Conservation (phyloP, 768 basidiomycete species). For the Grammothele lineata region DNA sequence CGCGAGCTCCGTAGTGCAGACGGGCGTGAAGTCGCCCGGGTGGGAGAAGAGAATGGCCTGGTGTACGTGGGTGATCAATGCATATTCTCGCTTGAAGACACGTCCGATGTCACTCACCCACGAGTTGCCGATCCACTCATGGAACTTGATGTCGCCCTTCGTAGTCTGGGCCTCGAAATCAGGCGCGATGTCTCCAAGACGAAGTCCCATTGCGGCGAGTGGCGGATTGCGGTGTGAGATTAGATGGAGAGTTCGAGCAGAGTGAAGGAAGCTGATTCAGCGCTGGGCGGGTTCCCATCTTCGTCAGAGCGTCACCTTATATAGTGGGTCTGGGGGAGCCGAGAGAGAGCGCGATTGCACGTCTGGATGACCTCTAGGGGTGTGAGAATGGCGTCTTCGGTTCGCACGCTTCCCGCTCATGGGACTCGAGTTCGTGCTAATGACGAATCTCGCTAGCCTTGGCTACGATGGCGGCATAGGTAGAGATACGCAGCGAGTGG, state of each 20-base stretch:
- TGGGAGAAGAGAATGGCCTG: slow-evolving; percentile 93
- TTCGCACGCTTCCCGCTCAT: slow-evolving; percentile 69
- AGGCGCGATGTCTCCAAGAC: slow-evolving; percentile 85
- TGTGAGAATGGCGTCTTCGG: slow-evolving; percentile 48
- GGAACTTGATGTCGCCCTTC: slow-evolving; percentile 82
- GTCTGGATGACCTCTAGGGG: slow-evolving; percentile 3
- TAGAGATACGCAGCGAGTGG: too few relatives aligned
- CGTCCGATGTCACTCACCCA: slow-evolving; percentile 57
- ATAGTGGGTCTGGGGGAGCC: slow-evolving; percentile 5
- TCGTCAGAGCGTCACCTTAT: slow-evolving; percentile 15
- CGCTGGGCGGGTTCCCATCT: slow-evolving; percentile 1
- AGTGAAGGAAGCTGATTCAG: slow-evolving; percentile 1
- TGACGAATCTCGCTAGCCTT: too few relatives aligned
- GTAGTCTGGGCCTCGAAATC: slow-evolving; percentile 93
- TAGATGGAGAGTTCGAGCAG: neutral
- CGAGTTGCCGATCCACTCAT: slow-evolving; percentile 84
- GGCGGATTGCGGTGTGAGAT: neutral
- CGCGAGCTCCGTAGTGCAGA: slow-evolving; percentile 96
- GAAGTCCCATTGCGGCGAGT: slow-evolving; percentile 38
- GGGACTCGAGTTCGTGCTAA: too few relatives aligned
- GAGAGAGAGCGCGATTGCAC: slow-evolving; percentile 7
- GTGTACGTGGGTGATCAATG: too few relatives aligned
- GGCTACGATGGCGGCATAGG: too few relatives aligned
- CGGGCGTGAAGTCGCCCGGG: slow-evolving; percentile 89
- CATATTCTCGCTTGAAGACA: too few relatives aligned